phyloP scores from a whole-genome alignment of 225 moss, liverwort and hornwort species.

The Marchantia polymorpha region DNA sequence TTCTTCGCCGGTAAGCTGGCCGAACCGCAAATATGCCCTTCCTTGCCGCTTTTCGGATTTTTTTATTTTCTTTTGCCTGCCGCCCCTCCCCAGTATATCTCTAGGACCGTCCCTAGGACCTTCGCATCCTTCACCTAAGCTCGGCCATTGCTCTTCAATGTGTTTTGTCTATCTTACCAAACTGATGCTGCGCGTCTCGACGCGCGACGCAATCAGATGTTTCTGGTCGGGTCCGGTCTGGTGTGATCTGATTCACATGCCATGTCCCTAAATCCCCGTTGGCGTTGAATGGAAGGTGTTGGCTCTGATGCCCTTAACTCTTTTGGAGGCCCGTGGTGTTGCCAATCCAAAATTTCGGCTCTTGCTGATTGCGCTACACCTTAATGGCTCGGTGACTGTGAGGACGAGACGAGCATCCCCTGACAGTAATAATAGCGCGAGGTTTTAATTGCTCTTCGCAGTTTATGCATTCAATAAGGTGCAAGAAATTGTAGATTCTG shows the following conservation, averaged over 20 bases:
- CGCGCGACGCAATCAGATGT: background rate
- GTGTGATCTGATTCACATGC: background rate
- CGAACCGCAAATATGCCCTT: background rate
- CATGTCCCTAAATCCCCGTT: no score
- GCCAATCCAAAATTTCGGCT: no score
- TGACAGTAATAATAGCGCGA: no score
- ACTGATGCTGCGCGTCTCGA: background rate
- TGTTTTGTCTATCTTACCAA: background rate
- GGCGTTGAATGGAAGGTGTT: no score
- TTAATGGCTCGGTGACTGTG: no score
- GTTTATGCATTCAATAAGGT: no score
- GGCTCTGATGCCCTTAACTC: no score
- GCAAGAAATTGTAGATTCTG: no score
- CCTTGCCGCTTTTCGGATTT: background rate
- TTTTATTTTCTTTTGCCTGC: background rate
- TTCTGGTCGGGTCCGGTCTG: background rate
- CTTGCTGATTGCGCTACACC: no score
- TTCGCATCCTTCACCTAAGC: background rate
- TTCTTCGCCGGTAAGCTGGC: background rate
- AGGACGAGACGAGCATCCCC: no score
- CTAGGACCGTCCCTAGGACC: background rate
- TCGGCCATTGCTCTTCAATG: background rate
- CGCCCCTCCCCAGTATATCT: background rate
- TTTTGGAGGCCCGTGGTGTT: no score
- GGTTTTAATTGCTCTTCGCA: no score